Base-by-base conservation (phyloP, 2,329 filamentous ascomycete genomes). In the Diaporthe vaccinii region DNA sequence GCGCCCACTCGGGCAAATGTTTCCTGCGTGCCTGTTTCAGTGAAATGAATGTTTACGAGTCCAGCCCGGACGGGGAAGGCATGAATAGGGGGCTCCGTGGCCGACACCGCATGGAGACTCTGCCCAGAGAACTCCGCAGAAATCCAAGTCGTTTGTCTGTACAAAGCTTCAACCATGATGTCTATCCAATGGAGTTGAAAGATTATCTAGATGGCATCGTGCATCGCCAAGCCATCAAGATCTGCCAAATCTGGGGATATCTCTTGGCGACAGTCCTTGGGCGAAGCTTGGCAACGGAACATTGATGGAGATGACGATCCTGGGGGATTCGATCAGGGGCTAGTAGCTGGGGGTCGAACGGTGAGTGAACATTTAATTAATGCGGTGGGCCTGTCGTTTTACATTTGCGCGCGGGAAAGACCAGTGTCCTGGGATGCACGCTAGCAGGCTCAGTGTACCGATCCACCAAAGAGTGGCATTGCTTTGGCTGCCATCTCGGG, bases 21-120 rank as follows among this genome's bases (percentile, higher is more conserved):
- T 22, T 31, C 55, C 46, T 65, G 73, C 49, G 68, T 53, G 68
- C 65, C 55, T 49, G 62, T 74, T 75, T 74, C 71, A 74, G 61
- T 62, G 57, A 70, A 62, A 75, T 75, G 71, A 74, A 22, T 65
- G 44, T 71, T 74, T 20, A 62, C 28, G 62, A 62, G 41, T 49
- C 28, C 28, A 34, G n/a, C 28, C 53, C 39, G 44, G 31, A 14
- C 36, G 36, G 14, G 31, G 15, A 25, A 8, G 41, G 41, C 4
- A 41, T 46, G 4, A n/a, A 44, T 25, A 53, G 25, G 51, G 68
- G 58, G 41, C 39, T 46, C 39, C 7, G 39, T 49, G 44, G 57
- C n/a, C 55, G 53, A 4, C 5, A 49, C 36, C 39, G 28, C 15
- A 12, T 53, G 22, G 25, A 1, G n/a, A 25, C n/a, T 9, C 39